These are phyloP conservation scores for Hondaea fermentalgiana DNA, from an alignment of 108 stramenopile genomes.

Conservation along the genomic window DNA sequence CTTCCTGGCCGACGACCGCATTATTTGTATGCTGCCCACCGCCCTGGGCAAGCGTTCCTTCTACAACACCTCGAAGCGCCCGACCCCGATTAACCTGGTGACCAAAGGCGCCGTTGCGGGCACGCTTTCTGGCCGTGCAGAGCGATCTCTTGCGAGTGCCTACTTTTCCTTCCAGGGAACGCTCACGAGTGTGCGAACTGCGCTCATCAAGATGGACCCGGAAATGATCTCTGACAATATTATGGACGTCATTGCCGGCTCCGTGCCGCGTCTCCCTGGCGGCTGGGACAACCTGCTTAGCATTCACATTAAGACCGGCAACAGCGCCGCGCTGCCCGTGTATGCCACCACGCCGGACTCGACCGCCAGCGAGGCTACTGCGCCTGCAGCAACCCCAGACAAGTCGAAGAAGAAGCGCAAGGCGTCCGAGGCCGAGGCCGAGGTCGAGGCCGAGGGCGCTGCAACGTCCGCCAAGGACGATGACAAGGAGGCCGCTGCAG, in stretches of 20 bases:
- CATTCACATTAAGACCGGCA: not conserved
- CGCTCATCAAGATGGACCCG: not conserved
- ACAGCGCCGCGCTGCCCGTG: not conserved
- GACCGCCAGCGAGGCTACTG: not conserved
- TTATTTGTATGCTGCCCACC: not conserved
- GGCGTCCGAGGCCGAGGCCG: not conserved
- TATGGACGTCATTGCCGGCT: not conserved
- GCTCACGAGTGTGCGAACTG: not conserved
- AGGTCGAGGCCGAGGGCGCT: not conserved
- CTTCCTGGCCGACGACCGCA: conserved; percentile 14
- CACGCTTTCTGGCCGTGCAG: not conserved
- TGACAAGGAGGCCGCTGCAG: not conserved
- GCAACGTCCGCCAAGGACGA: not conserved
- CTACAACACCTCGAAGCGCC: not conserved
- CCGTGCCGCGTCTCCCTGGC: not conserved
- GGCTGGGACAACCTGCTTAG: not conserved
- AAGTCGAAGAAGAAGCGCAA: not conserved
- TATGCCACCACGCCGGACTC: not conserved
- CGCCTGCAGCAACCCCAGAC: not conserved
- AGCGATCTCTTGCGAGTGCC: not conserved
- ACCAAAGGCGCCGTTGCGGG: not conserved
- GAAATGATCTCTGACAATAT: not conserved
- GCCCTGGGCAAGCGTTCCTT: not conserved
- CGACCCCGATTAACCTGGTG: not conserved
- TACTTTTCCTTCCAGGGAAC: not conserved